Percentiles rank a stretch among this genome's conserved stretches.
These are phyloP conservation scores for Jackrogersella multiformis DNA, from an alignment of 495 filamentous ascomycete species.

Conservation along the genomic window DNA sequence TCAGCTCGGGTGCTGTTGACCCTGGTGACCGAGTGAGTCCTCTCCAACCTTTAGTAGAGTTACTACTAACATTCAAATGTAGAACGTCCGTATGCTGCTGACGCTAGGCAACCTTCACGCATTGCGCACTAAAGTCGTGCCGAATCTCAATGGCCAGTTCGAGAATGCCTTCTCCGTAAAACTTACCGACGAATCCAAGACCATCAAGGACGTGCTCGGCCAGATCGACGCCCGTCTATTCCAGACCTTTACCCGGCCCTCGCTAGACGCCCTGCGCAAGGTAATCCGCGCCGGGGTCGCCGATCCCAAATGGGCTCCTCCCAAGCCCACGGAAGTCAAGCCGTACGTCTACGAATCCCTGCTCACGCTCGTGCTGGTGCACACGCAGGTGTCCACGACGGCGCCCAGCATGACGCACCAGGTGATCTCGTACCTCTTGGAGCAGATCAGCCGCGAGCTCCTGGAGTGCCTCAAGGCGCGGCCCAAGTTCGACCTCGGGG, in stretches of 20 bases:
- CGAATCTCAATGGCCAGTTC: conserved; percentile 83
- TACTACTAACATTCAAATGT: conserved; percentile 41
- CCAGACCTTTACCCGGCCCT: conserved; percentile 84
- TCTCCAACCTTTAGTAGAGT: neutral
- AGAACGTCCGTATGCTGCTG: conserved; percentile 92
- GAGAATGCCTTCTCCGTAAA: conserved; percentile 90
- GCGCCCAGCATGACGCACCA: conserved; percentile 72
- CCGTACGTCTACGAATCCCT: conserved; percentile 91
- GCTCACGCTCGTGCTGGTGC: conserved; percentile 82
- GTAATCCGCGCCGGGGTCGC: conserved; percentile 77
- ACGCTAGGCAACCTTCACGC: conserved; percentile 89
- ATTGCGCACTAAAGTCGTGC: conserved; percentile 79
- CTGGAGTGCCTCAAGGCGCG: conserved; percentile 75
- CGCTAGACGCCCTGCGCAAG: conserved; percentile 65
- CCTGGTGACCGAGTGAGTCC: conserved; percentile 72
- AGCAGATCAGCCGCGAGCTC: conserved; percentile 75
- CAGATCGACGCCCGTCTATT: conserved; percentile 92
- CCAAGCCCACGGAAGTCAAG: conserved; percentile 75
- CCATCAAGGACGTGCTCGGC: conserved; percentile 84
- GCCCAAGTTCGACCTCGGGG: conserved; percentile 73
- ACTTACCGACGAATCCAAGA: conserved; percentile 89
- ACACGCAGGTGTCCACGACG: conserved; percentile 91
- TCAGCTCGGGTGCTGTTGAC: conserved; percentile 67
- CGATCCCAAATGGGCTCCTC: conserved; percentile 71
- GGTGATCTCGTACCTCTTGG: conserved; percentile 82